Base-by-base conservation (phyloP, 805 yeast species). In the Ogataea henricii region DNA sequence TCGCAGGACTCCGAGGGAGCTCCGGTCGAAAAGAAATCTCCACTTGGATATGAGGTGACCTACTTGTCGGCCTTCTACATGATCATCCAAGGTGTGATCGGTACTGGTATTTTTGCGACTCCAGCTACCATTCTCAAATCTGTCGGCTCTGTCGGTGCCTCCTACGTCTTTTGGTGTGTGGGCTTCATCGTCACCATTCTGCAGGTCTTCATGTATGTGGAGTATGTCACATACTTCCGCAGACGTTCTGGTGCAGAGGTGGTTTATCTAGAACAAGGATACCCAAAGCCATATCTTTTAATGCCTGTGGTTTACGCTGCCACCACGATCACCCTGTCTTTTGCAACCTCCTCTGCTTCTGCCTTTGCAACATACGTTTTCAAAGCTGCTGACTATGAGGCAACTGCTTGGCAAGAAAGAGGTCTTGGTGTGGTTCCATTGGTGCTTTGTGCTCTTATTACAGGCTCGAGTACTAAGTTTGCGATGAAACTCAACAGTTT, bases 341-440 rank as follows among this genome's bases (percentile, higher is more conserved):
- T 91, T 89, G 91, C 96, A 18, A 82, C 94, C 12, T 88, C 91
- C 65, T 86, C 87, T 65, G 83, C 91, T 16, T 81, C 86, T 44
- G 88, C 86, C 27, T 85, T 85, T 54, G 95, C 95, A 27, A 85
- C 84, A 60, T 87, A 85, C 68, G 73, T 88, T 51, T 72, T 87
- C 51, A 79, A 78, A 35, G 96, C 95, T 9, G 90, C 91, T 6
- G 85, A 80, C 32, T 75, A 71, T 14, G 85, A 81, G 51, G 74
- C 79, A 7, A 81, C 85, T 10, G 76, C 82, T 56, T 88, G 95
- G 95, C 81, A 82, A 58, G 83, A 85, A 56, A 75, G 92, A 61
- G 90, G 82, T 33, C 77, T 88, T 56, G 95, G 91, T 54, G 70
- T 87, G 33, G 94, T 80, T 4, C 86, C 87, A 30, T 76, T 88